Evolutionary conservation across 2,329 filamentous ascomycete species (phyloP).

Genomic region (Ceratocystis cubensis): DNA sequence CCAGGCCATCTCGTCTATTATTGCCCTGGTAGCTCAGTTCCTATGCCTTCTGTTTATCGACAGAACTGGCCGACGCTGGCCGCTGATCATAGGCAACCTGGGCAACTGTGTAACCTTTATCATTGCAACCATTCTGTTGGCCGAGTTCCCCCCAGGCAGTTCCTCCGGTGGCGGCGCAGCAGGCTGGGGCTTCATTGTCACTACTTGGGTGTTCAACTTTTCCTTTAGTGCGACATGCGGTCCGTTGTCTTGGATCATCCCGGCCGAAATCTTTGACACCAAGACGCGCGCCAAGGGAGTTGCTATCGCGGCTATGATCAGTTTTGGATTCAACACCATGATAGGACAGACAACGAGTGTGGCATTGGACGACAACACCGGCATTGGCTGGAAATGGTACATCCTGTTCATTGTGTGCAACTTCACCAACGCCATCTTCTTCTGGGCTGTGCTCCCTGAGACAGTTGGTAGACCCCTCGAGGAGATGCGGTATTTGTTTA

Average conservation of each 20-base stretch:
- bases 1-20: slow-evolving; percentile 61
- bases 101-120: slow-evolving; percentile 61
- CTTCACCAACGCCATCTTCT: slow-evolving; percentile 37
- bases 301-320: slow-evolving; percentile 59
- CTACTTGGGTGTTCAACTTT: slow-evolving; percentile 73
- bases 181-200: slow-evolving; percentile 58
- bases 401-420: slow-evolving; percentile 46
- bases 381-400: slow-evolving; percentile 38
- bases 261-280: slow-evolving; percentile 66
- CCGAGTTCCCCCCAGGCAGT: slow-evolving; percentile 42
- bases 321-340: slow-evolving; percentile 66
- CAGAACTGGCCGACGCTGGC: slow-evolving; percentile 55
- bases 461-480: slow-evolving; percentile 52
- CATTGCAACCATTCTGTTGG: slow-evolving; percentile 44
- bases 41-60: slow-evolving; percentile 59
- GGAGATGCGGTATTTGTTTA: slow-evolving; percentile 56
- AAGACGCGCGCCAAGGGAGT: slow-evolving; percentile 63
- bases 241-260: slow-evolving; percentile 49
- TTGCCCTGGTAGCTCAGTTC: slow-evolving; percentile 56
- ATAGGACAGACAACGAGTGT: slow-evolving; percentile 53
- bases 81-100: slow-evolving; percentile 59
- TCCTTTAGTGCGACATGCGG: slow-evolving; percentile 60
- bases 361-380: slow-evolving; percentile 32
- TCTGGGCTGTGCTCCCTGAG: slow-evolving; percentile 55
- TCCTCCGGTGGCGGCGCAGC: slow-evolving; percentile 30